Conservation (phyloP, 164 flowering plant species). For the Pachysandra terminalis region DNA sequence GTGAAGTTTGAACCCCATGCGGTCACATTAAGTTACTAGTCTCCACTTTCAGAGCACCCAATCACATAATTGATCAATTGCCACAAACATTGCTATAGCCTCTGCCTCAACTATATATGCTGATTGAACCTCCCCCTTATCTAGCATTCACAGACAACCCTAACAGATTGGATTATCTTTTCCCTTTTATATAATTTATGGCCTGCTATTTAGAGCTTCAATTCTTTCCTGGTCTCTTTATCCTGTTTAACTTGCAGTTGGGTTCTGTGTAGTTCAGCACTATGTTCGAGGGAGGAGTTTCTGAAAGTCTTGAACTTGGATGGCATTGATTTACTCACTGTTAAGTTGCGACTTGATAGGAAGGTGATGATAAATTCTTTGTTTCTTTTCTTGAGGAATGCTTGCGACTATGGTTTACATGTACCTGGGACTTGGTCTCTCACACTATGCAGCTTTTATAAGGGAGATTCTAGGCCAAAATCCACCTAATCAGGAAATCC, state of each 20-base stretch:
- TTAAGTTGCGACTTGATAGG: slow-evolving; percentile 46
- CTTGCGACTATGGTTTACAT: not conserved
- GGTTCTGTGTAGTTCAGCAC: slow-evolving; percentile 46
- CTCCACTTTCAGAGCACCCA: too few species aligned
- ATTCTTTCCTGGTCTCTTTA: not conserved
- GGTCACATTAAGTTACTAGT: too few species aligned
- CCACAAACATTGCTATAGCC: too few species aligned
- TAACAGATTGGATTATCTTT: not conserved
- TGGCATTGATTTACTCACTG: slow-evolving; percentile 43
- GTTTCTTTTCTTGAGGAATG: not conserved
- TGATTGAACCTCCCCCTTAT: too few species aligned
- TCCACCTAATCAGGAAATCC: not conserved
- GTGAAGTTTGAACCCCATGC: too few species aligned
- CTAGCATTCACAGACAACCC: not conserved
- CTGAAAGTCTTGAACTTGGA: slow-evolving; percentile 47
- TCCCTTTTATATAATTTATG: not conserved
- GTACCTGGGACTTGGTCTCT: not conserved
- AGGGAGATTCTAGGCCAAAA: not conserved
- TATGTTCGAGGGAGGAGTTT: slow-evolving; percentile 52
- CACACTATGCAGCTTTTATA: not conserved
- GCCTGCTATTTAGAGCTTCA: not conserved
- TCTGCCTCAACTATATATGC: too few species aligned
- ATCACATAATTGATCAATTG: too few species aligned
- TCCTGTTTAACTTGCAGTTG: slow-evolving; percentile 19
- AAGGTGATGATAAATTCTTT: slow-evolving; percentile 32